These are phyloP conservation scores for Clonostachys solani DNA, from an alignment of 2,329 filamentous ascomycete genomes.

Conservation along the genomic window DNA sequence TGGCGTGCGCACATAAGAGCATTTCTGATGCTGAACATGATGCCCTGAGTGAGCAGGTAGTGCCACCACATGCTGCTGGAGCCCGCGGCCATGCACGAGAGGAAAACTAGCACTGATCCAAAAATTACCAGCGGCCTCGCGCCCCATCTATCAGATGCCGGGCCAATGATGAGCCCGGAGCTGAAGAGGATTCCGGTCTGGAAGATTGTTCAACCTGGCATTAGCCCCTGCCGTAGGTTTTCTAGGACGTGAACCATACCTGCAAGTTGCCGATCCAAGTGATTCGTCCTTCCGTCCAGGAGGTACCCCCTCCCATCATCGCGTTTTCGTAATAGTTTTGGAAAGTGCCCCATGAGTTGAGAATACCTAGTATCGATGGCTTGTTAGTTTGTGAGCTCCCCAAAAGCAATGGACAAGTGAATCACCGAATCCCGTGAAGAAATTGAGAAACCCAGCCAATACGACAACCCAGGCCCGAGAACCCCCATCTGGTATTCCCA, in stretches of 20 bases:
- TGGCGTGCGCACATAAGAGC: constrained; percentile 21
- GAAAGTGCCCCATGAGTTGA: constrained; percentile 48
- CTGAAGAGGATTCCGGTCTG: constrained; percentile 31
- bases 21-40: constrained; percentile 33
- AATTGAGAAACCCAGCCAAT: constrained; percentile 20
- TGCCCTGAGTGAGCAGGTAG: constrained; percentile 19
- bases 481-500: constrained; percentile 12
- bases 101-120: constrained; percentile 26
- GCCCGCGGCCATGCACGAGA: constrained; percentile 28
- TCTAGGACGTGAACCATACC: constrained; percentile 4
- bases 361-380: constrained; percentile 9
- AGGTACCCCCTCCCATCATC: constrained; percentile 21
- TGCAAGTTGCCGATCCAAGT: constrained; percentile 35
- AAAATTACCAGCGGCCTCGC: constrained; percentile 23
- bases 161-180: constrained; percentile 30
- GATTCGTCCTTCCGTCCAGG: constrained; percentile 10
- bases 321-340: constrained; percentile 42
- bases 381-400: neutral
- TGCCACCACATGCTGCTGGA: constrained; percentile 7
- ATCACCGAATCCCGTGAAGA: constrained; percentile 18
- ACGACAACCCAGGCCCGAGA: constrained; percentile 22
- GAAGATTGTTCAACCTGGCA: constrained; percentile 4
- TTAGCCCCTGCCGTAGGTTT: neutral
- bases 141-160: constrained; percentile 31
- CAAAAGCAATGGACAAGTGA: neutral